Percentiles rank a stretch among this genome's conserved stretches.
Evolutionary conservation across 208 protist genomes (phyloP).

Genomic region (Naegleria lovaniensis): DNA sequence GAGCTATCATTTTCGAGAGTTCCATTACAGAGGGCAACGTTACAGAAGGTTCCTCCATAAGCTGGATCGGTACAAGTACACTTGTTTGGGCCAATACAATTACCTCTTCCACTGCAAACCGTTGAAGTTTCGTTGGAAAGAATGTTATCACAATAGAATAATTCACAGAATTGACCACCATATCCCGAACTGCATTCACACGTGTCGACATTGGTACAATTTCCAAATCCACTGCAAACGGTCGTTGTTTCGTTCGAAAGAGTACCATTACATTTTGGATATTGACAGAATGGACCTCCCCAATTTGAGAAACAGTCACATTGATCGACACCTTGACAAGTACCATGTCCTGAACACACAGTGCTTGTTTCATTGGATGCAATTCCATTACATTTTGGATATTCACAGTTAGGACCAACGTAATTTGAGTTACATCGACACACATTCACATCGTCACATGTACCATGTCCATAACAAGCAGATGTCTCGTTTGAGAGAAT

Average conservation of each 20-base stretch:
- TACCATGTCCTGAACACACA: background rate
- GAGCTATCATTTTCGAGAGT: background rate
- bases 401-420: background rate
- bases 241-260: background rate
- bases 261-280: conserved; percentile 2
- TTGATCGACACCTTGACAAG: background rate
- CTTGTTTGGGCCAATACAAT: background rate
- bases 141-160: background rate
- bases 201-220: background rate
- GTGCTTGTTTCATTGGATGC: background rate
- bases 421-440: background rate
- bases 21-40: background rate
- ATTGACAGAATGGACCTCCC: background rate
- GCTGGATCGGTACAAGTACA: background rate
- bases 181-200: background rate
- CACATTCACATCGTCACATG: background rate
- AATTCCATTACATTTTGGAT: background rate
- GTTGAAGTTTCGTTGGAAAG: background rate
- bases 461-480: background rate
- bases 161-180: background rate
- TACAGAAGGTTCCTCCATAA: background rate
- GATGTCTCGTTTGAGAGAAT: background rate
- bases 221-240: background rate
- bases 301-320: background rate
- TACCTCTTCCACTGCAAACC: background rate